phyloP scores from a whole-genome alignment of 1,284 basidiomycete genomes.

The Anthracocystis panici-leucophaei region DNA sequence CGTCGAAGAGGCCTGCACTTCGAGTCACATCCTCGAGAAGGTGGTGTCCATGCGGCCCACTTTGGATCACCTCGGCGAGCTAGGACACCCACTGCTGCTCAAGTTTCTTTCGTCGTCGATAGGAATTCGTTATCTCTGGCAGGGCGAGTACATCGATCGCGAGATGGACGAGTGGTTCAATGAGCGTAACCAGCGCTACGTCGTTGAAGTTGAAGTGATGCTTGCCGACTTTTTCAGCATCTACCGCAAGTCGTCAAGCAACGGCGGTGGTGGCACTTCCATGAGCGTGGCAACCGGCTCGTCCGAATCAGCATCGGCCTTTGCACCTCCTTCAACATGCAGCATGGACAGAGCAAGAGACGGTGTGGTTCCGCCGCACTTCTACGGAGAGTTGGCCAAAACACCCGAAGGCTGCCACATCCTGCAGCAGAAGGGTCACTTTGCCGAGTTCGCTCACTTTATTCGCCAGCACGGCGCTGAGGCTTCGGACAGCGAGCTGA shows the following conservation, averaged over 20 bases:
- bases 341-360: constrained; percentile 71
- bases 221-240: constrained; percentile 78
- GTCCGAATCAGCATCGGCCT: constrained; percentile 9
- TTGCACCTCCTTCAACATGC: neutral
- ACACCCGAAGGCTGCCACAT: constrained; percentile 93
- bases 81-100: constrained; percentile 83
- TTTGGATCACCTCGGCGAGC: constrained; percentile 91
- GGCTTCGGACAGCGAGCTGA: constrained; percentile 82
- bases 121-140: constrained; percentile 90
- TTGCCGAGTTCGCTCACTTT: constrained; percentile 88
- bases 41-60: constrained; percentile 95
- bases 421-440: constrained; percentile 88
- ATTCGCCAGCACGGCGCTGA: constrained; percentile 89
- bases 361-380: constrained; percentile 89
- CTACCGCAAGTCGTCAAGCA: constrained; percentile 71
- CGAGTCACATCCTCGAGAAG: constrained; percentile 83
- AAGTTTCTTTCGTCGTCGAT: constrained; percentile 95
- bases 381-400: constrained; percentile 97
- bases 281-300: constrained; percentile 8
- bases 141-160: constrained; percentile 89
- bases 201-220: constrained; percentile 87
- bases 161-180: constrained; percentile 97
- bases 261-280: constrained; percentile 4
- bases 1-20: constrained; percentile 88
- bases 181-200: constrained; percentile 82